Conservation (phyloP, 345 rosid species). For the Sisymbrium altissimum region DNA sequence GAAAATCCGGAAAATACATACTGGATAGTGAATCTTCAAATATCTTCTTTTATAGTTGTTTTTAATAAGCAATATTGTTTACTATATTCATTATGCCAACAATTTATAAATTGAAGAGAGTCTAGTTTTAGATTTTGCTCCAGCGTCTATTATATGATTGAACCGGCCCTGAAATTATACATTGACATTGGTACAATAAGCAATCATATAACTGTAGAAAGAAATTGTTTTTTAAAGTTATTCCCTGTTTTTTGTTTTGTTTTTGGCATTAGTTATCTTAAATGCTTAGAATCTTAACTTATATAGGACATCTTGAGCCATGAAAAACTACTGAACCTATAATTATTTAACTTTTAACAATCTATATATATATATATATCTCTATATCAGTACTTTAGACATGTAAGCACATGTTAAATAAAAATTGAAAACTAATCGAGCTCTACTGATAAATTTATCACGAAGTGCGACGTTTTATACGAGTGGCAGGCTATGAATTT, state of each 20-base stretch:
- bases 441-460: background rate
- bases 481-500: background rate
- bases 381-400: background rate
- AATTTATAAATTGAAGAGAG: too few relatives aligned
- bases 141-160: too few relatives aligned
- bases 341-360: background rate
- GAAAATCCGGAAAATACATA: background rate
- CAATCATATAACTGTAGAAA: background rate
- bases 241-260: background rate
- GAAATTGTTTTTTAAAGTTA: background rate
- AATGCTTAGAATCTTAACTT: background rate
- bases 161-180: too few relatives aligned
- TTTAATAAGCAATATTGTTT: too few relatives aligned
- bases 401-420: background rate
- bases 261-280: background rate
- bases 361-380: background rate
- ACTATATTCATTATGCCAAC: too few relatives aligned
- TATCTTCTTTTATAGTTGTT: too few relatives aligned
- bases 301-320: conserved; percentile 20
- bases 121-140: too few relatives aligned
- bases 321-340: background rate
- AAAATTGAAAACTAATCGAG: background rate
- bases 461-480: background rate
- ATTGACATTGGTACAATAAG: background rate
- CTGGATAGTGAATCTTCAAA: background rate